Conservation (phyloP, 164 flowering plant species). For the Nymphaea colorata region DNA sequence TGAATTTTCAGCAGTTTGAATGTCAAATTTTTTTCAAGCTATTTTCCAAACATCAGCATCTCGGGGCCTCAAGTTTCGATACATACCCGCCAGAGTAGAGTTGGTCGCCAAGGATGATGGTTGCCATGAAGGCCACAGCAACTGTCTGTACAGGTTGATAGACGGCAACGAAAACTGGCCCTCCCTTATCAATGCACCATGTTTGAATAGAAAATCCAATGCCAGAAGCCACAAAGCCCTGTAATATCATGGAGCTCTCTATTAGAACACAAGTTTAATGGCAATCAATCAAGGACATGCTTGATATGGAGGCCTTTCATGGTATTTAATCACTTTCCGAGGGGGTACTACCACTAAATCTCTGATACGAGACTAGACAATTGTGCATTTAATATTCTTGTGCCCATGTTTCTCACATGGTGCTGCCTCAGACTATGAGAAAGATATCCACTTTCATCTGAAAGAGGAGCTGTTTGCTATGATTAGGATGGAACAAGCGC, state of each 20-base stretch:
- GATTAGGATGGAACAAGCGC: background rate
- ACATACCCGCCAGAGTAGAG: conserved; percentile 65
- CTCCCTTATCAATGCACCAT: conserved; percentile 77
- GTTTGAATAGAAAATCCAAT: conserved; percentile 55
- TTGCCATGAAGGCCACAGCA: conserved; percentile 65
- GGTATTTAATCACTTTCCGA: too few species aligned
- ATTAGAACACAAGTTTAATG: background rate
- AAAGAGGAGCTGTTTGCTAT: background rate
- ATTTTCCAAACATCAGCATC: too few species aligned
- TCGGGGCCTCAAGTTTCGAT: background rate
- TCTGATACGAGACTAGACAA: too few species aligned
- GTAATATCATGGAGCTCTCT: background rate
- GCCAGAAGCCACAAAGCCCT: conserved; percentile 79
- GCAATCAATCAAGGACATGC: background rate
- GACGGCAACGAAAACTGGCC: conserved; percentile 64
- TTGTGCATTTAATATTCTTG: too few species aligned
- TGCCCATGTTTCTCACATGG: too few species aligned
- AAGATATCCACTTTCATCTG: too few species aligned
- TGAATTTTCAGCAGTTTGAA: too few species aligned
- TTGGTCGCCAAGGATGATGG: conserved; percentile 58
- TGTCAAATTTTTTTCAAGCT: too few species aligned
- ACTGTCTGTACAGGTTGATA: conserved; percentile 69
- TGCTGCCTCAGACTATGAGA: too few species aligned
- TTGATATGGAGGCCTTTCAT: background rate
- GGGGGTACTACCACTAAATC: too few species aligned